phyloP scores from a whole-genome alignment of 2,329 filamentous ascomycete species.

The Diplodia intermedia region DNA sequence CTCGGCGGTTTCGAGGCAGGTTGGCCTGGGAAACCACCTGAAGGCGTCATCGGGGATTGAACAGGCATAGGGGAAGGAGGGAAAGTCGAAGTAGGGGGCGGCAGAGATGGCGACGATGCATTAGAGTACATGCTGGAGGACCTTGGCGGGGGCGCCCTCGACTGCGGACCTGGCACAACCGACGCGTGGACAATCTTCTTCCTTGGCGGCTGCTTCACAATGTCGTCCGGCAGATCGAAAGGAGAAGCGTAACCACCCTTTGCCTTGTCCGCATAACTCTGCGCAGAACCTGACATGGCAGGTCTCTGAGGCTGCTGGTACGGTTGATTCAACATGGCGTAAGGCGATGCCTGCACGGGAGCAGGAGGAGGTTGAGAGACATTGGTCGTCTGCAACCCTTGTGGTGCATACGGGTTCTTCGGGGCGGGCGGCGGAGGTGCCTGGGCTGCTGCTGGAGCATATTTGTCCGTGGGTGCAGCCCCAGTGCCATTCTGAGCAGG shows the following conservation, averaged over 20 bases:
- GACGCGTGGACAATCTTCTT: conserved; percentile 33
- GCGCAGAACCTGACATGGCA: conserved; percentile 59
- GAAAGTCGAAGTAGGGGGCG: conserved; percentile 42
- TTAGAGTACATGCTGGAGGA: conserved; percentile 65
- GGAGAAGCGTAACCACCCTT: conserved; percentile 94
- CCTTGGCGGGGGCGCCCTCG: conserved; percentile 61
- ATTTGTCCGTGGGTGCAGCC: conserved; percentile 40
- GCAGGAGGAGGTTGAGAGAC: conserved; percentile 47
- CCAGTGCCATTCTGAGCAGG: conserved; percentile 41
- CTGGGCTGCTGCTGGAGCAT: conserved; percentile 46
- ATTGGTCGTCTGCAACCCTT: conserved; percentile 58
- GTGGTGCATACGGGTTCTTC: conserved; percentile 58
- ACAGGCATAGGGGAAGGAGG: conserved; percentile 52
- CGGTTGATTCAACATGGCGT: conserved; percentile 35
- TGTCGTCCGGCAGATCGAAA: conserved; percentile 91
- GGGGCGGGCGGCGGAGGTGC: conserved; percentile 37
- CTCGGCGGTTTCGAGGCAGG: conserved; percentile 37
- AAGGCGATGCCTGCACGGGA: conserved; percentile 39
- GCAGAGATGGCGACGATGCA: conserved; percentile 37
- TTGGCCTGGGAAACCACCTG: conserved; percentile 32
- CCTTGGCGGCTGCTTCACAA: conserved; percentile 73
- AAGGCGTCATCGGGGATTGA: conserved; percentile 45
- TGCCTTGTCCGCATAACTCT: conserved; percentile 89
- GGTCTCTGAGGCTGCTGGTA: conserved; percentile 47
- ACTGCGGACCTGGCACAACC: conserved; percentile 45